phyloP scores from a whole-genome alignment of 345 rosid species.

The Combretum micranthum region DNA sequence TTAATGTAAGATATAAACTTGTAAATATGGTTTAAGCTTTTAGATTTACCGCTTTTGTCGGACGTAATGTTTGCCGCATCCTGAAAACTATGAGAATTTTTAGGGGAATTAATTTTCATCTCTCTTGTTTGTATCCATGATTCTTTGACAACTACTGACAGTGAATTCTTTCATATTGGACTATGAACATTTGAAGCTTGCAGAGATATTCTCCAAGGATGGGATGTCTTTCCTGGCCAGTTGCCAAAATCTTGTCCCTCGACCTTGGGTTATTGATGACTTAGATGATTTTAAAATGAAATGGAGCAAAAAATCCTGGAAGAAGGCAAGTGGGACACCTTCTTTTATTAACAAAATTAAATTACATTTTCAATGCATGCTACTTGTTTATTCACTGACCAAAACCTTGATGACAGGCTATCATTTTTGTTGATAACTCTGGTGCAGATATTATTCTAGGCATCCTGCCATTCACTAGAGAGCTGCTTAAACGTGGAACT shows the following conservation, averaged over 20 bases:
- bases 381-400: constrained; percentile 12
- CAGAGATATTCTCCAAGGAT: constrained; percentile 92
- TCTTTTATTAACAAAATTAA: not conserved
- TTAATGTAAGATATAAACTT: too few relatives aligned
- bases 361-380: constrained; percentile 1
- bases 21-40: too few relatives aligned
- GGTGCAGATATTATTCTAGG: constrained; percentile 98
- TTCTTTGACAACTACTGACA: too few relatives aligned
- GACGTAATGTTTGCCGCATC: too few relatives aligned
- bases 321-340: constrained; percentile 48
- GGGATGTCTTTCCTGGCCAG: constrained; percentile 97
- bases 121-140: too few relatives aligned
- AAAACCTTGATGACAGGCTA: constrained; percentile 44
- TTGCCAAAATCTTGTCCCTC: constrained; percentile 80
- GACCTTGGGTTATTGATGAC: constrained; percentile 98
- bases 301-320: constrained; percentile 91
- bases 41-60: too few relatives aligned
- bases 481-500: constrained; percentile 76
- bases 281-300: constrained; percentile 63
- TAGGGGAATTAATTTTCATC: too few relatives aligned
- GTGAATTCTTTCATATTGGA: constrained; percentile 4
- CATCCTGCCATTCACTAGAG: constrained; percentile 89
- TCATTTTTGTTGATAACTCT: constrained; percentile 95
- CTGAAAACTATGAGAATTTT: too few relatives aligned
- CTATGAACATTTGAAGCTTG: constrained; percentile 53